Base-by-base conservation (phyloP, 345 rosid genomes). In the Clarkia xantiana region DNA sequence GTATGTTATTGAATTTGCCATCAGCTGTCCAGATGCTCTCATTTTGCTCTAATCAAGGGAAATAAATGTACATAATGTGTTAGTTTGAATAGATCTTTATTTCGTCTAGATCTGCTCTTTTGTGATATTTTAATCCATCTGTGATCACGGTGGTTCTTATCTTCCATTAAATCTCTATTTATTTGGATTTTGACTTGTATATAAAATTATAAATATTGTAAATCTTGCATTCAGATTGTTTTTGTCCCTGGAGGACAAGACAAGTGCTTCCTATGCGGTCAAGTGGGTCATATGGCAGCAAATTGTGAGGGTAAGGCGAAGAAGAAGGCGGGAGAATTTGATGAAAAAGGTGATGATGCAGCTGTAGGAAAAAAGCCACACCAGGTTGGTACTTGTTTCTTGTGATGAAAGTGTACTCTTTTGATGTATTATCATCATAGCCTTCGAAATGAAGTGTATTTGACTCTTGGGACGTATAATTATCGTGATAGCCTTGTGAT, bases 211-310 rank as follows among this genome's bases (percentile, higher is more conserved):
- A n/a, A n/a, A 5, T 45, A 36, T 34, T 19, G 17, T 3, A 19
- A 14, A 47, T 47, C 19, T 62, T 56, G 42, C n/a, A 1, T 52
- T 42, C 63, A 91, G 98, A 56, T 91, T 71, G 89, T 91, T 51
- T 76, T 81, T 47, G 63, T 68, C 43, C 85, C 85, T 44, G 89
- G 89, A 48, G 75, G 74, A 57, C 77, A 81, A 66, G 89, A 76
- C 72, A 83, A 75, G 67, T 91, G 98, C 77, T 84, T 91, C 69
- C 51, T 84, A 47, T 91, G 98, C 62, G 98, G 96, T 67, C 98
- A 91, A 54, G 63, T 81, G 71, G 98, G 98, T 47, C 98, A 91
- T 76, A 53, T 81, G 55, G 94, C 96, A 2, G 71, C 98, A 61
- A 34, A 56, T 65, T 91, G 98, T 58, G 82, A 84, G 66, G 98